These are phyloP conservation scores for Paramecium caudatum DNA, from an alignment of 73 alveolate species.

Conservation along the genomic window DNA sequence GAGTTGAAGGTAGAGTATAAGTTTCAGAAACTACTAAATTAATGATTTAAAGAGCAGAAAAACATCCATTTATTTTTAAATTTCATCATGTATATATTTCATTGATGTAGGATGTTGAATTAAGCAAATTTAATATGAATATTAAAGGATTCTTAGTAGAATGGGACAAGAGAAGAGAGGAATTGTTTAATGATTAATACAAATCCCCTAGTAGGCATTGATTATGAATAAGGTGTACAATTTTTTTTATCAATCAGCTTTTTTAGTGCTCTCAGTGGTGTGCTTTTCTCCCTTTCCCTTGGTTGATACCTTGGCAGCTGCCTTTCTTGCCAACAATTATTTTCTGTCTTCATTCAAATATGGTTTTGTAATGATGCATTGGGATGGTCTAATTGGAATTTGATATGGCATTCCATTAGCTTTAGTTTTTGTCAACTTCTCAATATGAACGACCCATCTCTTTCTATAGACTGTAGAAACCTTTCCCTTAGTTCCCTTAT, in stretches of 20 bases:
- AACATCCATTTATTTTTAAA: slow-evolving; percentile 37
- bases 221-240: neutral
- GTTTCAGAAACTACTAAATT: slow-evolving; percentile 28
- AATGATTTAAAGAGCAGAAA: slow-evolving; percentile 37
- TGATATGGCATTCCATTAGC: slow-evolving; percentile 81
- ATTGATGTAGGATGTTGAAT: neutral
- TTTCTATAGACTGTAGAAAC: slow-evolving; percentile 95
- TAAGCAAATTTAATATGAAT: slow-evolving; percentile 35
- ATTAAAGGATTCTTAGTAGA: slow-evolving; percentile 25
- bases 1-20: slow-evolving; percentile 59
- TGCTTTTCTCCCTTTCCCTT: slow-evolving; percentile 79
- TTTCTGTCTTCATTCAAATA: slow-evolving; percentile 70
- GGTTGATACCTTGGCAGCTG: slow-evolving; percentile 40
- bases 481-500: slow-evolving; percentile 95
- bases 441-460: slow-evolving; percentile 94
- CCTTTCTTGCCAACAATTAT: slow-evolving; percentile 72
- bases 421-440: slow-evolving; percentile 91
- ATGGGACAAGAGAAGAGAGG: slow-evolving; percentile 1
- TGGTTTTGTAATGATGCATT: slow-evolving; percentile 70
- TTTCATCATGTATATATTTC: neutral
- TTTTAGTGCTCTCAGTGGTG: slow-evolving; percentile 72
- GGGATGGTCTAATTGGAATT: slow-evolving; percentile 74
- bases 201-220: neutral
- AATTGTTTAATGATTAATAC: neutral
- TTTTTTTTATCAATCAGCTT: slow-evolving; percentile 42